Conservation (phyloP, 371 early-diverging fungal species). For the Lichtheimia hyalospora region DNA sequence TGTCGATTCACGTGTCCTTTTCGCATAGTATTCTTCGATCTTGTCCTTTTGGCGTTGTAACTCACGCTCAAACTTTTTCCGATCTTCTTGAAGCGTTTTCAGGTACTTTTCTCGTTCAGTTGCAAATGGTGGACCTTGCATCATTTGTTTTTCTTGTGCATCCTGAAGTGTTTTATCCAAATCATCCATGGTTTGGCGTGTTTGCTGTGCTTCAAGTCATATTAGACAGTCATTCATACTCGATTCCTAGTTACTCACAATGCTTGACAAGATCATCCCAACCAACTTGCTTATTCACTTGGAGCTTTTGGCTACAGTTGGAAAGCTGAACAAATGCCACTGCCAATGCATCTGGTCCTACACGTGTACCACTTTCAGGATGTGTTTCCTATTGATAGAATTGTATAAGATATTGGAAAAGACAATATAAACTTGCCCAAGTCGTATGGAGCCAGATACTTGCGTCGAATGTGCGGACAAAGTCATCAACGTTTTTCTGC, state of each 20-base stretch:
- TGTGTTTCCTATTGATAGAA: not conserved
- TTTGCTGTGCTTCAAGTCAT: not conserved
- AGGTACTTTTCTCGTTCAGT: slow-evolving; percentile 11
- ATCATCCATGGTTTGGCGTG: slow-evolving; percentile 1
- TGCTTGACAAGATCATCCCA: too few relatives aligned
- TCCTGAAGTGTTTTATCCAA: slow-evolving; percentile 12
- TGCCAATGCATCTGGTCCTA: slow-evolving; percentile 12
- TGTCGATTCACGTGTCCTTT: slow-evolving; percentile 26
- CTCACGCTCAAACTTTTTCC: slow-evolving; percentile 8
- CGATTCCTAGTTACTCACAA: not conserved
- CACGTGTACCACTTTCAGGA: not conserved
- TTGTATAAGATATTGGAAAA: not conserved
- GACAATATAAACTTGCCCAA: not conserved
- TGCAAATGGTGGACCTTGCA: slow-evolving; percentile 8
- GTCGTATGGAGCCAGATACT: not conserved
- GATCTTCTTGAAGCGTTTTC: slow-evolving; percentile 5
- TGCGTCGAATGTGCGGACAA: slow-evolving; percentile 13
- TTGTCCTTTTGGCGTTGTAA: slow-evolving; percentile 20
- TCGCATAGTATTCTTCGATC: slow-evolving; percentile 27
- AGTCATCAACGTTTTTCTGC: slow-evolving; percentile 3
- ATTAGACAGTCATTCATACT: not conserved
- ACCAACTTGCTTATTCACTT: too few relatives aligned
- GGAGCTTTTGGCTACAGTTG: slow-evolving; percentile 6
- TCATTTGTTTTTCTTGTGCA: slow-evolving; percentile 9
- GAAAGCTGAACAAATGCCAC: slow-evolving; percentile 12